phyloP scores from a whole-genome alignment of 768 basidiomycete species.

The Amylocystis lapponica region DNA sequence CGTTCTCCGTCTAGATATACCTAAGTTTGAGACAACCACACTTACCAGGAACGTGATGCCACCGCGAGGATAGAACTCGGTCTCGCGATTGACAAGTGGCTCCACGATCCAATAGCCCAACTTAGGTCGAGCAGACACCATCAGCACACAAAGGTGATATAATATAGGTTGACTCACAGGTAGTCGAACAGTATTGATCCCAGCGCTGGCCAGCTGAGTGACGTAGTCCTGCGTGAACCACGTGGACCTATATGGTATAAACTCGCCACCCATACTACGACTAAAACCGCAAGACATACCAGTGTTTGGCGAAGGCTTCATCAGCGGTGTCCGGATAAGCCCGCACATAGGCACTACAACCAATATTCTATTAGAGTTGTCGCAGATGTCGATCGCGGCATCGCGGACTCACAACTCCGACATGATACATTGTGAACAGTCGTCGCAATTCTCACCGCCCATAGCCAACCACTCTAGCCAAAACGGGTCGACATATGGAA shows the following conservation, averaged over 20 bases:
- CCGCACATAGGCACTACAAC: slow-evolving; percentile 48
- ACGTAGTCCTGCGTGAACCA: slow-evolving; percentile 72
- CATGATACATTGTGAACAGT: slow-evolving; percentile 58
- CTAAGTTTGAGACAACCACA: neutral
- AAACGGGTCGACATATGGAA: neutral
- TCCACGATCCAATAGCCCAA: slow-evolving; percentile 84
- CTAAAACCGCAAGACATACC: slow-evolving; percentile 31
- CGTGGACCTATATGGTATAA: slow-evolving; percentile 37
- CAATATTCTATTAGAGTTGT: neutral
- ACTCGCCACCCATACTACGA: neutral
- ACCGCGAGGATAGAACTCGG: slow-evolving; percentile 64
- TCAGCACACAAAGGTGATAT: neutral
- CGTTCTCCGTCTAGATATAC: neutral
- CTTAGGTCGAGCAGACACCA: slow-evolving; percentile 30
- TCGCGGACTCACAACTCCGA: slow-evolving; percentile 54
- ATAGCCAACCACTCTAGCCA: slow-evolving; percentile 60
- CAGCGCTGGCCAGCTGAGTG: slow-evolving; percentile 40
- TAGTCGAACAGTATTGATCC: slow-evolving; percentile 73
- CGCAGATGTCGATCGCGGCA: neutral
- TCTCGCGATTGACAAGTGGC: slow-evolving; percentile 52
- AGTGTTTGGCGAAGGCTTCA: slow-evolving; percentile 53
- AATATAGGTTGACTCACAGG: slow-evolving; percentile 57
- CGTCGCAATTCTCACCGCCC: slow-evolving; percentile 60
- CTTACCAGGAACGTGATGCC: slow-evolving; percentile 61
- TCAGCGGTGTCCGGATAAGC: slow-evolving; percentile 58